A percentile compares a stretch with the other conserved stretches of the same genome.
These are phyloP conservation scores for Podospora sp. DNA, from an alignment of 495 filamentous ascomycete species.

Conservation along the genomic window DNA sequence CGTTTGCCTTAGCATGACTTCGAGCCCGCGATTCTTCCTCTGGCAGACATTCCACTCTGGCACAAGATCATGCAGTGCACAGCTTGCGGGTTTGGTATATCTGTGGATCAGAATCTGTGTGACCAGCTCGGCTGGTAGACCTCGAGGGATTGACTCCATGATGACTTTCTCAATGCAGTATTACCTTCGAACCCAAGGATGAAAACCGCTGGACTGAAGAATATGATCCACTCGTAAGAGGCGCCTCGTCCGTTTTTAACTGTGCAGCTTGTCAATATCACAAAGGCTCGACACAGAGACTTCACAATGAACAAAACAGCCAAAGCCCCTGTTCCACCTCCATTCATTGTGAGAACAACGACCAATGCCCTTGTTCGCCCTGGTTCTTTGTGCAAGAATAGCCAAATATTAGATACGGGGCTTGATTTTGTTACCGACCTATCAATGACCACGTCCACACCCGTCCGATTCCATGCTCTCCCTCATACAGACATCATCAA, in stretches of 20 bases:
- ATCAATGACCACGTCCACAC: conserved; percentile 8
- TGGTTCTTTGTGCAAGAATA: too few species aligned
- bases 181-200: too few species aligned
- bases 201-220: too few species aligned
- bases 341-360: too few species aligned
- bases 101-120: conserved; percentile 11
- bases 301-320: too few species aligned
- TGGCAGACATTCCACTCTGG: conserved; percentile 21
- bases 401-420: background rate
- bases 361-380: too few species aligned
- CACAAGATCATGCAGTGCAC: conserved; percentile 19
- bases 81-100: conserved; percentile 6
- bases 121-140: conserved; percentile 19
- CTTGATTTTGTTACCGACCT: conserved; percentile 11
- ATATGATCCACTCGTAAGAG: too few species aligned
- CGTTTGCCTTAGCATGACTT: conserved; percentile 12
- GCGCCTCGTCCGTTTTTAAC: too few species aligned
- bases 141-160: background rate
- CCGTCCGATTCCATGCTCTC: conserved; percentile 5
- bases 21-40: background rate
- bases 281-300: too few species aligned
- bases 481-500: conserved; percentile 31
- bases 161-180: too few species aligned
- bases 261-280: too few species aligned
- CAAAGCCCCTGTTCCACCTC: too few species aligned